Evolutionary conservation across 805 yeast genomes (phyloP).

Genomic region (Myxozyma udenii): DNA sequence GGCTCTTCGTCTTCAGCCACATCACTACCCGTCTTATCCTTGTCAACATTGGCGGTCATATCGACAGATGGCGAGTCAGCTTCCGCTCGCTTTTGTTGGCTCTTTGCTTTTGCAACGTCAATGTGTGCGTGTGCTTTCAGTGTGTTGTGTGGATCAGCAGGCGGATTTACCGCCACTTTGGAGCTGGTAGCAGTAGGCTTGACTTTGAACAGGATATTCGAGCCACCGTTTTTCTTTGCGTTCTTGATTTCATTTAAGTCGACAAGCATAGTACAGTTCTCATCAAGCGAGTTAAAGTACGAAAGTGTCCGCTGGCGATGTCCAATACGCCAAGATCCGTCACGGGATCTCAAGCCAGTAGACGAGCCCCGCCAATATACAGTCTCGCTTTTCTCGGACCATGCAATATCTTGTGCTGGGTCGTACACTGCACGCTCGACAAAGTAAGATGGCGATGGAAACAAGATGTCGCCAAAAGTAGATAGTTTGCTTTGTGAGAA

Average conservation of each 20-base stretch:
- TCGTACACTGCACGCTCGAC: constrained; percentile 22
- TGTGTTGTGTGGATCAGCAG: background rate
- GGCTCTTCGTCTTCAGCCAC: background rate
- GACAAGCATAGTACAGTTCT: constrained; percentile 25
- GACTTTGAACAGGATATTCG: background rate
- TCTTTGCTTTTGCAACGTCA: background rate
- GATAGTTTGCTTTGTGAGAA: constrained; percentile 30
- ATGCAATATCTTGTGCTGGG: constrained; percentile 16
- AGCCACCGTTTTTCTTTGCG: background rate
- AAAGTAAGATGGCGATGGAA: constrained; percentile 31
- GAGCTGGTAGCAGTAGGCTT: background rate
- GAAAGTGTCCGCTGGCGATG: constrained; percentile 30
- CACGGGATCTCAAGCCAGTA: constrained; percentile 28
- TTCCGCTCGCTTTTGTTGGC: background rate
- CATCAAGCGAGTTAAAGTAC: constrained; percentile 17
- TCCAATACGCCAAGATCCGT: constrained; percentile 26
- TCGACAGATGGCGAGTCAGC: background rate
- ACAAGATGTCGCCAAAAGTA: constrained; percentile 29
- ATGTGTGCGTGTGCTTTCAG: background rate
- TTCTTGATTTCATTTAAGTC: constrained; percentile 13
- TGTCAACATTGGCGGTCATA: background rate
- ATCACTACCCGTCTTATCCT: background rate
- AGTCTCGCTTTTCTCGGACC: constrained; percentile 24
- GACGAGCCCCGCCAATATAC: constrained; percentile 32
- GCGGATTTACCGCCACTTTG: background rate